Base-by-base conservation (phyloP, 2,329 filamentous ascomycete species). In the Decorospora gaudefroyi region DNA sequence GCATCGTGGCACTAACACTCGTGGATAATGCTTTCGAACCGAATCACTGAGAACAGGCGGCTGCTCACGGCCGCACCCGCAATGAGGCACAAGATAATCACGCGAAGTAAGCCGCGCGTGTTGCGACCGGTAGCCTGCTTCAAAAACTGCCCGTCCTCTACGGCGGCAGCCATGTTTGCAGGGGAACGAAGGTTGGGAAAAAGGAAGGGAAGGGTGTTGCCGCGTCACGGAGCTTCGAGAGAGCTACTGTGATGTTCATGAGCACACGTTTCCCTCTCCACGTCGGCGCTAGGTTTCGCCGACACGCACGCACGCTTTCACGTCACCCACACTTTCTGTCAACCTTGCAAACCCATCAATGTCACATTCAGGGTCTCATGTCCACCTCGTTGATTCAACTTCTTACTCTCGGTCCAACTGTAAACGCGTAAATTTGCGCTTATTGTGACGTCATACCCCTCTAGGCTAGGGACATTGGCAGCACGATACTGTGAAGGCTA, bases 11-110 rank as follows among this genome's bases (percentile, higher is more conserved):
- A 86, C 90, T 74, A 72, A 96, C 93, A 99, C 80, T 99, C 93
- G 80, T 99, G 93, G 68, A 99, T 99, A 68, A 99, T 99, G 76
- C 90, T 96, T 77, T 99, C 93, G 70, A 99, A 99, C 60, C 93
- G 88, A 74, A 99, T 97, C 59, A 99, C 93, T 66, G 90, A 96
- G 81, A 99, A 99, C 60, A 99, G 80, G 74, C 93, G 89, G 74
- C 91, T 96, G 59, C 91, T 84, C 68, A 97, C 83, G 59, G 92
- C 90, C 52, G 93, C 91, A 46, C 83, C 90, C 56, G 93, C 93
- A 73, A 99, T 96, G 67, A 92, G 83, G 67, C 79, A 81, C 62
- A 99, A 84, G 75, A 99, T 99, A 67, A 95, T 80, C 61, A 96
- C 84, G 69, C 91, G 85, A 56, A 99, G 78, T 65, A 97, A 75